Conservation (phyloP, 2,329 filamentous ascomycete species). For the Aschersonia sp. region DNA sequence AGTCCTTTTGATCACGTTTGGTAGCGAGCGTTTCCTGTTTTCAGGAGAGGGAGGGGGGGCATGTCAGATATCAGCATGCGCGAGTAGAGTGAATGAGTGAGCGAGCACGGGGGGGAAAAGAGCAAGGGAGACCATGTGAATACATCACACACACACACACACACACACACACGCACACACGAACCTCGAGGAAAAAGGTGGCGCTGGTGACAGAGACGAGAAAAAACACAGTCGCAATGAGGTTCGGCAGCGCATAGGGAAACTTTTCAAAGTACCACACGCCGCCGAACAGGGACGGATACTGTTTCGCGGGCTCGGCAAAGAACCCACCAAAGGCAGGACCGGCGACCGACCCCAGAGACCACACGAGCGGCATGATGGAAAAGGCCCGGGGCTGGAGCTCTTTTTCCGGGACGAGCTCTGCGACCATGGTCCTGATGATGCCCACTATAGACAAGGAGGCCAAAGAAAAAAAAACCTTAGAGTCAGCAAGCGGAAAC, state of each 20-base stretch:
- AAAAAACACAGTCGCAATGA: conserved; percentile 66
- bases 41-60: background rate
- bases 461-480: background rate
- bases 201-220: conserved; percentile 61
- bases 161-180: background rate
- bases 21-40: conserved; percentile 62
- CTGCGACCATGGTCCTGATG: conserved; percentile 79
- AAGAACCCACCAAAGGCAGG: conserved; percentile 79
- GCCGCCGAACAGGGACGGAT: conserved; percentile 54
- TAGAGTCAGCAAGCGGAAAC: background rate
- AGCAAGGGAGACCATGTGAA: background rate
- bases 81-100: too few relatives aligned
- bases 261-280: conserved; percentile 56
- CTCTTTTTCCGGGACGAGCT: conserved; percentile 77
- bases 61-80: background rate
- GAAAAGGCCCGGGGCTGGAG: conserved; percentile 82
- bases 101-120: background rate
- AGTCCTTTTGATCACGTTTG: conserved; percentile 54
- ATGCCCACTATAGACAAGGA: conserved; percentile 55
- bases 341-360: conserved; percentile 73
- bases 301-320: conserved; percentile 63
- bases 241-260: conserved; percentile 74
- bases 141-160: background rate
- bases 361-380: conserved; percentile 86
- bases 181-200: conserved; percentile 59